Evolutionary conservation across 352 stramenopile genomes (phyloP).

Genomic region (Phytophthora colocasiae): DNA sequence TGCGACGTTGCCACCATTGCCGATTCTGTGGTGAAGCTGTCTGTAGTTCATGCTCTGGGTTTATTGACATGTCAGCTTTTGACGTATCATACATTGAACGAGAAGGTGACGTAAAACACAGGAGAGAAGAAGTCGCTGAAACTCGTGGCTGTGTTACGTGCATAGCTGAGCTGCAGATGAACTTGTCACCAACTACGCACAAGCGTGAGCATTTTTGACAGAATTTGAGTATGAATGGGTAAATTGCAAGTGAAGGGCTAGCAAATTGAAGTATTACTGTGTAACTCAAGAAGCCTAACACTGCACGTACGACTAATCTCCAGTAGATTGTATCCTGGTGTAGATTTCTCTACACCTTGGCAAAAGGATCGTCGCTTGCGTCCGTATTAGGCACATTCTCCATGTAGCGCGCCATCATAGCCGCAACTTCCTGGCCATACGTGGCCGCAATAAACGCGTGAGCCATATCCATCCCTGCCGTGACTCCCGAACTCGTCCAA

Average conservation of each 20-base stretch:
- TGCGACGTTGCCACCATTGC: slow-evolving; percentile 67
- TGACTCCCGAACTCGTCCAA: slow-evolving; percentile 70
- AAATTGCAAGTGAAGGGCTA: too few species aligned
- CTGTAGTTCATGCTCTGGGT: slow-evolving; percentile 62
- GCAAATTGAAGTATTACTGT: too few species aligned
- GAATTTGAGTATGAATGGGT: not conserved
- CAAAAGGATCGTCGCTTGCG: slow-evolving; percentile 56
- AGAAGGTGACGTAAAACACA: slow-evolving; percentile 2
- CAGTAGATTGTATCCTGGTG: not conserved
- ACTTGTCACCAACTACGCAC: slow-evolving; percentile 26
- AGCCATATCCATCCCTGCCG: slow-evolving; percentile 71
- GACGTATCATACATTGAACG: slow-evolving; percentile 30
- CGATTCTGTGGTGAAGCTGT: slow-evolving; percentile 73
- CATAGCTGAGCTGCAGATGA: slow-evolving; percentile 33
- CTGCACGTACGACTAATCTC: too few species aligned
- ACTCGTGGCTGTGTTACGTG: slow-evolving; percentile 31
- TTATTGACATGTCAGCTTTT: slow-evolving; percentile 49
- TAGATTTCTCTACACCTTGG: slow-evolving; percentile 10
- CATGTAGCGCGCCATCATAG: slow-evolving; percentile 43
- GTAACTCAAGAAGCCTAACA: too few species aligned
- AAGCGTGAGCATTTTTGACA: not conserved
- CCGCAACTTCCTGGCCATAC: slow-evolving; percentile 38
- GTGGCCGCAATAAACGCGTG: slow-evolving; percentile 47
- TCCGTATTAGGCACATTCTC: slow-evolving; percentile 52
- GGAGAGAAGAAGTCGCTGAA: slow-evolving; percentile 24